Evolutionary conservation across 257 asterid species (phyloP).

Genomic region (Ilex aquifolium): DNA sequence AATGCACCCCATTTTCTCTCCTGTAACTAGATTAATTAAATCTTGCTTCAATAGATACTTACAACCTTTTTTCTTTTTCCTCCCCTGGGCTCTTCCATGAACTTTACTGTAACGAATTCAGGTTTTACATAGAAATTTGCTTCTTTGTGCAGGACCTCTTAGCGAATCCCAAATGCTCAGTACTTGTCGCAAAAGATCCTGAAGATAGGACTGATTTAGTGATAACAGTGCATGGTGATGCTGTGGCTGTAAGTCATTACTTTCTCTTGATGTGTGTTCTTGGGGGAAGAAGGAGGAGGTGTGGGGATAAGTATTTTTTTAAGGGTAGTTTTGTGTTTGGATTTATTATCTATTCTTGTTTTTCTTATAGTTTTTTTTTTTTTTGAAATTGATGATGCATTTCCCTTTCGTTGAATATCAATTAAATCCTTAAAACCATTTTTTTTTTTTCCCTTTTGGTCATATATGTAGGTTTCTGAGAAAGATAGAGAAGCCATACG

Average conservation of each 20-base stretch:
- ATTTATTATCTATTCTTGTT: too few relatives aligned
- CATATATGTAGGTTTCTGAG: conserved; percentile 39
- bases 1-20: too few relatives aligned
- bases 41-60: too few relatives aligned
- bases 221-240: conserved; percentile 82
- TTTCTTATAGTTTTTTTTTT: too few relatives aligned
- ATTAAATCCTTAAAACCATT: background rate
- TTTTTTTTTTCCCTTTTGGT: conserved; percentile 5
- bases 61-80: background rate
- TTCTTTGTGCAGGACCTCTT: conserved; percentile 70
- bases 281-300: background rate
- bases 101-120: background rate
- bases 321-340: background rate
- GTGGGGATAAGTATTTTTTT: background rate
- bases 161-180: conserved; percentile 79
- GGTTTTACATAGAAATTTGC: conserved; percentile 9
- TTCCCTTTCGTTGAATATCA: background rate
- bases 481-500: conserved; percentile 55
- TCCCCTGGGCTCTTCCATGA: background rate
- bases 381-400: background rate
- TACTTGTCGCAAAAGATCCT: conserved; percentile 94
- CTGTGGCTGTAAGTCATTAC: conserved; percentile 52
- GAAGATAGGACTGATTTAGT: conserved; percentile 85
- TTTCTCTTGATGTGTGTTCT: background rate
- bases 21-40: background rate